Evolutionary conservation across 768 basidiomycete genomes (phyloP), one percentile per base, ranked within the genome.

Genomic region (Sistotremastrum suecicum): DNA sequence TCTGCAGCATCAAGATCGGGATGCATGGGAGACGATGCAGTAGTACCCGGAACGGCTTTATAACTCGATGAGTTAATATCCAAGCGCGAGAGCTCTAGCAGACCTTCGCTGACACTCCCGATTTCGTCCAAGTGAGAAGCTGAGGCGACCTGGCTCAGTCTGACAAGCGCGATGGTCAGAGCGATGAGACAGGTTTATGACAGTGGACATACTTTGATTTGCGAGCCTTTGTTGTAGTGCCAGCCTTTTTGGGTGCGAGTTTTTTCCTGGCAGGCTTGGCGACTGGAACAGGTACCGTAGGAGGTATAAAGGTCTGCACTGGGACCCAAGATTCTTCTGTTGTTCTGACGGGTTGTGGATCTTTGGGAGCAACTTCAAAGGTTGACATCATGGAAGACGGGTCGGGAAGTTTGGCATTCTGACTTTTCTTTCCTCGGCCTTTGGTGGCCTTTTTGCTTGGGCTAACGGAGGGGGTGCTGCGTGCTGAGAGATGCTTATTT

Each of bases 1-100:
- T 43, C 42, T 31, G 42, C 32, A 20, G 42, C 36, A 34, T 43
- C 30, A 7, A 43, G 65, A 37, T 68, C 68, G 29, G 65, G 63
- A n/a, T 69, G 69, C 7, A 73, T 62, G 7, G 83, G 83, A 1
- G 83, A 84, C 3, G 83, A 84, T 2, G 82, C 77, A 3, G 80
- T 81, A 10, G 83, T 84, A 31, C 75, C 75, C 9, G 78, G 71
- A 55, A 76, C 76, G 37, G 72, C 82, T 75, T 51, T 36, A 35
- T 44, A 46, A 41, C 20, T 20, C 20, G 20, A 20, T 20, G 20
- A 20, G 20, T 20, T 20, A 20, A 20, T 20, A 20, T 20, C 20
- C 20, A 20, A 20, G 20, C 20, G 20, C 20, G 20, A 20, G 20
- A 20, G 11, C 4, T 9, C 52, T 58, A 34, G 12, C 60, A 51